Evolutionary conservation across 2,329 filamentous ascomycete species (phyloP).

Genomic region (Claviceps sp.): DNA sequence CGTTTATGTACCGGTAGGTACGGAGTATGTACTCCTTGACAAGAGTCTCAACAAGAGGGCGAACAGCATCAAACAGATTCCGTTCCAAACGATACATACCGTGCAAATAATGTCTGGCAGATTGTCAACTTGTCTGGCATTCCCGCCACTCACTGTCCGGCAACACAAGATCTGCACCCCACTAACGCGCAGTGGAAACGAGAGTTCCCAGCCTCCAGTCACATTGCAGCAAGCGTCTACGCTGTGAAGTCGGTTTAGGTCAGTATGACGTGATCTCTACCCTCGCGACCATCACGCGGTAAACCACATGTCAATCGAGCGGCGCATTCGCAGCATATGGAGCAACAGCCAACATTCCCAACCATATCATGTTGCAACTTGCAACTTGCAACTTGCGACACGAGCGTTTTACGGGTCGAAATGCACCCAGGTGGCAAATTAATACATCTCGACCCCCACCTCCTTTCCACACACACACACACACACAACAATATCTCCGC

Average conservation of each 20-base stretch:
- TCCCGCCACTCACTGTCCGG: background rate
- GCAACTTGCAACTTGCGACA: background rate
- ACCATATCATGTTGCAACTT: background rate
- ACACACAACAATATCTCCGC: background rate
- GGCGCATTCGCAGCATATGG: background rate
- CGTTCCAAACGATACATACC: no score
- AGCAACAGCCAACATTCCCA: background rate
- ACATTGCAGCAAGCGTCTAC: background rate
- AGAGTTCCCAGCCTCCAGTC: background rate
- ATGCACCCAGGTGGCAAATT: background rate
- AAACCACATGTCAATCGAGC: background rate
- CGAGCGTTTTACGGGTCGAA: background rate
- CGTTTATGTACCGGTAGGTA: no score
- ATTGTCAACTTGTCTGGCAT: background rate
- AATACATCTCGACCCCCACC: background rate
- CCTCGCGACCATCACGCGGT: background rate
- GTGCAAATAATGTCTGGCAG: background rate
- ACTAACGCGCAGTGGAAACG: background rate
- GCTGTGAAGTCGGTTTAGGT: background rate
- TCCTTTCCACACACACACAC: background rate
- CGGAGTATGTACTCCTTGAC: no score
- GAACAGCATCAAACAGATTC: no score
- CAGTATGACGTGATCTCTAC: background rate
- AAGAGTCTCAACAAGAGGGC: no score
- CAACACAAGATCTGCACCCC: background rate